These are phyloP conservation scores for Eremochloa ophiuroides DNA, from an alignment of 176 grass and related monocot species.

Conservation along the genomic window DNA sequence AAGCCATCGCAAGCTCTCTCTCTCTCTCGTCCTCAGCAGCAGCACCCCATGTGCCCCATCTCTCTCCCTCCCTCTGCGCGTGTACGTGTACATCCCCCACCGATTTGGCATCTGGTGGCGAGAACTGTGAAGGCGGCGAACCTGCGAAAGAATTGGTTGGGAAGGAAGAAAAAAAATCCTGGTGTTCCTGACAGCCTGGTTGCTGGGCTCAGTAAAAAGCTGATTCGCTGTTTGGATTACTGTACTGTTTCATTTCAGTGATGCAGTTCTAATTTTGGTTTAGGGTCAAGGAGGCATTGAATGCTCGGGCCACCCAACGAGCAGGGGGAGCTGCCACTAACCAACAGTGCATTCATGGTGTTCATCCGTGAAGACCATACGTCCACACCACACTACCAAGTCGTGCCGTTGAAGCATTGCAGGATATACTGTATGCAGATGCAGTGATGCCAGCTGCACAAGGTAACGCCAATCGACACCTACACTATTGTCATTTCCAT, in stretches of 20 bases:
- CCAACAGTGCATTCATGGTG: constrained; percentile 29
- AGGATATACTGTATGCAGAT: not conserved
- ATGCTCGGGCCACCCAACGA: not conserved
- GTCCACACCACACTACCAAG: not conserved
- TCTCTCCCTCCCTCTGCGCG: not conserved
- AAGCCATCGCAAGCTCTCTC: not conserved
- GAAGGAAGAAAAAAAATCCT: not conserved
- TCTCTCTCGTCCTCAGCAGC: constrained; percentile 1
- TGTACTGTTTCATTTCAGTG: not conserved
- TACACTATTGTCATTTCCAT: not conserved
- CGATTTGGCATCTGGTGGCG: constrained; percentile 20
- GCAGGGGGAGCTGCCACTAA: constrained; percentile 13
- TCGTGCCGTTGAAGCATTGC: constrained; percentile 27
- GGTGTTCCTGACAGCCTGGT: not conserved
- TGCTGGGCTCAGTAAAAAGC: constrained; percentile 2
- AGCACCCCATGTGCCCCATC: constrained; percentile 40
- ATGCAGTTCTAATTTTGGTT: not conserved
- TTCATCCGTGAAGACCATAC: constrained; percentile 22
- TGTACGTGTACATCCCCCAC: constrained; percentile 2
- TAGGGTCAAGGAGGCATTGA: constrained; percentile 23
- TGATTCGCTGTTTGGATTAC: constrained; percentile 1
- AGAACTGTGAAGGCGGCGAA: not conserved
- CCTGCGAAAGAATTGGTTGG: not conserved
- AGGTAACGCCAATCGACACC: not conserved
- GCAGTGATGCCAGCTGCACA: constrained; percentile 8